Evolutionary conservation across 2,329 filamentous ascomycete species (phyloP), one percentile per base, ranked within the genome.

Genomic region (Aspergillus vadensis): DNA sequence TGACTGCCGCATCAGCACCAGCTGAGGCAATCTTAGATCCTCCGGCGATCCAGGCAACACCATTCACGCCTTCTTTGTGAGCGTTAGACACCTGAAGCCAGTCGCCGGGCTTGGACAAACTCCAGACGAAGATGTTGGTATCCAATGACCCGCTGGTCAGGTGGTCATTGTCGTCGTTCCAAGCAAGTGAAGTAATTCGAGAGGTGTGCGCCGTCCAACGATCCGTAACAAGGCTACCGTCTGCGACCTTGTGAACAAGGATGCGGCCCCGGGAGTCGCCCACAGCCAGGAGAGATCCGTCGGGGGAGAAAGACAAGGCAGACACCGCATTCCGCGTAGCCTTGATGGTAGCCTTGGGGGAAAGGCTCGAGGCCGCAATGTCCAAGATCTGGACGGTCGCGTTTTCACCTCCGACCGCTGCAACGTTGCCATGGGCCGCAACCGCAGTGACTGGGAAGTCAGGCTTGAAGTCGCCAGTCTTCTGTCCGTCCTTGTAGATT

Each of bases 11-110:
- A 83, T 99, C 95, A 10, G 88, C 91, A 49, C 95, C 95, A 4
- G 87, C 86, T 67, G 89, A 96, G 9, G 91, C 87, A 53, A 98
- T 83, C 78, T 85, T 91, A 17, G 77, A 77, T 60, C 82, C 82
- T 8, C 84, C 86, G 27, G 83, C 84, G 14, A 91, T 83, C 92
- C 94, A 99, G 12, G 85, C 85, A 15, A 98, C 89, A 15, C 91
- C 94, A 67, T 90, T 92, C 17, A 98, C 92, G 9, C 95, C 95
- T 72, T 98, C 95, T 79, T 97, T 97, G 80, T 99, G 95, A 53
- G 94, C 92, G 72, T 97, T 96, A 21, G 87, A 79, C 14, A 88
- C 89, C 80, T 95, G 94, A 67, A 96, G 85, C 67, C 94, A 85
- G 76, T 91, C 91, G 2, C 91, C 92, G 0, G 94, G 94, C 73